Evolutionary conservation across 2,329 filamentous ascomycete genomes (phyloP), one percentile per base, ranked within the genome.

Genomic region (Epichloe scottii): DNA sequence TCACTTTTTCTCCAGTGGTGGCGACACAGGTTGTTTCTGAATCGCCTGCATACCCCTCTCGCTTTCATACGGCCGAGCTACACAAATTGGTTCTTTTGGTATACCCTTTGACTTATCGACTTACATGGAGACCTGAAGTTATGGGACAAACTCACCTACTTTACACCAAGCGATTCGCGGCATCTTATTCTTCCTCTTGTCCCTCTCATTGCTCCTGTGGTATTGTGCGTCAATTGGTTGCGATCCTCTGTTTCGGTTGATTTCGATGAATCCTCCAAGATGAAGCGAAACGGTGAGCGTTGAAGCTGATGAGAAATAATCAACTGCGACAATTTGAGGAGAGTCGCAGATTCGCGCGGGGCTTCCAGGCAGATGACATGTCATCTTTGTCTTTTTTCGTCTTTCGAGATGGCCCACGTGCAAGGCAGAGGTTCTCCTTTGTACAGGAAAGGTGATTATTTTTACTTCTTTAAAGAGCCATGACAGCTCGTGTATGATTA

Each of bases 51-150:
- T 51, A 43, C 23, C n/a, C 11, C 6, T 42, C 17, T 44, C 39
- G 23, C 48, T 35, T 44, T 37, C 34, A 40, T 37, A n/a, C 35
- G 38, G 35, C 35, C 46, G 17, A 49, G 38, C 30, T 26, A 42
- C n/a, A 41, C 42, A n/a, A 30, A 21, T 53, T 48, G 42, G 47
- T 53, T 56, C 47, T 57, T 43, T 61, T 58, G 54, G 59, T 60
- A 63, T 64, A 54, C 53, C 64, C 62, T 58, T 57, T 51, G 34
- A 46, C 50, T 48, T 35, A 46, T 49, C 46, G 51, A 47, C 46
- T 51, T 43, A 26, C 23, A 41, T 44, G 46, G 35, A 47, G 41
- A 46, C 30, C 37, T 45, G 41, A 42, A 46, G 33, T 41, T 35
- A 42, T n/a, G 35, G 48, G 49, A 48, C 35, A 21, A 17, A 14